A percentile compares a stretch with the other conserved stretches of the same genome.
phyloP scores from a whole-genome alignment of 805 yeast genomes.

The Candida sithepensis region DNA sequence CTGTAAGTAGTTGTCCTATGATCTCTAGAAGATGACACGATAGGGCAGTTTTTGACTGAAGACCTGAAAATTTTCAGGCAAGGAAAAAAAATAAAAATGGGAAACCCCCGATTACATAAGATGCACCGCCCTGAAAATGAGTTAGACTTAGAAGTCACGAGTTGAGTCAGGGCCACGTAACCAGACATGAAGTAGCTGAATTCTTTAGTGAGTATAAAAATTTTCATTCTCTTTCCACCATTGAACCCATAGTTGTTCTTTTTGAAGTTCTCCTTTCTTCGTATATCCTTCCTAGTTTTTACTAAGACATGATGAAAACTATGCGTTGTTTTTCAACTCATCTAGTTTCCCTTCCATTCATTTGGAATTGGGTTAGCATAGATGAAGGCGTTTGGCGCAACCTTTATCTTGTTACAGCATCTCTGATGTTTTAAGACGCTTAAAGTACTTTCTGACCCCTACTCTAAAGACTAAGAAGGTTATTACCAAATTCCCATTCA shows the following conservation, averaged over 20 bases:
- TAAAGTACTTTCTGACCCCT: slow-evolving; percentile 31
- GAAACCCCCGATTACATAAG: not conserved
- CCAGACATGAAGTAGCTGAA: not conserved
- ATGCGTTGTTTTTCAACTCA: slow-evolving; percentile 43
- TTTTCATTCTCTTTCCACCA: not conserved
- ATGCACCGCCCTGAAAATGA: not conserved
- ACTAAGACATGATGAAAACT: slow-evolving; percentile 57
- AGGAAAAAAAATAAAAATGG: not conserved
- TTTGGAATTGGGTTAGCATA: slow-evolving; percentile 26
- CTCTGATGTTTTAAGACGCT: slow-evolving; percentile 26
- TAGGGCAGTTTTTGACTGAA: not conserved
- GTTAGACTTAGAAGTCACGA: not conserved
- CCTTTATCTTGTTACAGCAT: slow-evolving; percentile 30
- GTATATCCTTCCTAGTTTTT: slow-evolving; percentile 68
- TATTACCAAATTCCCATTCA: slow-evolving; percentile 1
- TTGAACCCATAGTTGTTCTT: not conserved
- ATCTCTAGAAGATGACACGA: not conserved
- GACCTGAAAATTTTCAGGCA: slow-evolving; percentile 1
- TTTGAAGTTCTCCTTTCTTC: slow-evolving; percentile 23
- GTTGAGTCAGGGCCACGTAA: not conserved
- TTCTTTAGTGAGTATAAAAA: not conserved
- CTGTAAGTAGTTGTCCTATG: not conserved
- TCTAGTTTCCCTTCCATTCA: slow-evolving; percentile 29
- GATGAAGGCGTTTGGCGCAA: slow-evolving; percentile 35
- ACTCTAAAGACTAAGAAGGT: slow-evolving; percentile 5